These are phyloP conservation scores for Moricandia arvensis DNA, from an alignment of 345 rosid genomes.

Conservation along the genomic window DNA sequence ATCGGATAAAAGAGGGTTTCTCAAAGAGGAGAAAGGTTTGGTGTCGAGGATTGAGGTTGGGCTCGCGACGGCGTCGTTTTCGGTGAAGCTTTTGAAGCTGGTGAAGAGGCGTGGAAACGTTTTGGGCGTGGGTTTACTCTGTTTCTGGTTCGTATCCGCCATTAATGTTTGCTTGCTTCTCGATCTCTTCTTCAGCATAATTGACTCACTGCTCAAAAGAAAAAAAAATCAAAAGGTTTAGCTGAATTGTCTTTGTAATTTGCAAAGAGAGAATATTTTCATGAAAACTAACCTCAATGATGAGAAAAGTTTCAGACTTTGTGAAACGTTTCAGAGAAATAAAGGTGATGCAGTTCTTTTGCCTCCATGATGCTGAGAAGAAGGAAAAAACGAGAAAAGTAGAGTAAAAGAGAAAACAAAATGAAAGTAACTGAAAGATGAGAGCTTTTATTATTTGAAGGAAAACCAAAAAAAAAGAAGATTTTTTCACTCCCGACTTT, in stretches of 20 bases:
- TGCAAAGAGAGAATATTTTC: background rate
- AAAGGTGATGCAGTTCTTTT: conserved; percentile 25
- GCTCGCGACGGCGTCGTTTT: conserved; percentile 54
- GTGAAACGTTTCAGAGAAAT: conserved; percentile 1
- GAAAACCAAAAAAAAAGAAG: background rate
- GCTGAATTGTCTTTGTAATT: background rate
- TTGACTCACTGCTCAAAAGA: conserved; percentile 23
- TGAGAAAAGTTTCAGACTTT: background rate
- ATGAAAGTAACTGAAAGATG: conserved; percentile 33
- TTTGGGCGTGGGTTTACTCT: conserved; percentile 46
- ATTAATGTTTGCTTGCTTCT: conserved; percentile 46
- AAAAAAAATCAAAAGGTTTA: background rate
- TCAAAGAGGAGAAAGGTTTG: conserved; percentile 66
- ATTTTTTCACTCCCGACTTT: conserved; percentile 29
- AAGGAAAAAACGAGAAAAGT: background rate
- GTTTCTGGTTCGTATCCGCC: conserved; percentile 54
- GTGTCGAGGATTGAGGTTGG: conserved; percentile 88
- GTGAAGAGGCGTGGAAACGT: conserved; percentile 56
- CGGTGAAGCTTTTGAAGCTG: conserved; percentile 50
- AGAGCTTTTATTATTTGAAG: conserved; percentile 7
- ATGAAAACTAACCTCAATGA: conserved; percentile 11
- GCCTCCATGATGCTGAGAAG: conserved; percentile 28
- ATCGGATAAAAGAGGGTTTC: conserved; percentile 60
- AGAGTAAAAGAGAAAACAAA: background rate
- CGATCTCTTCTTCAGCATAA: conserved; percentile 44